Base-by-base conservation (phyloP, 352 stramenopile genomes). In the Phytophthora pluvialis region DNA sequence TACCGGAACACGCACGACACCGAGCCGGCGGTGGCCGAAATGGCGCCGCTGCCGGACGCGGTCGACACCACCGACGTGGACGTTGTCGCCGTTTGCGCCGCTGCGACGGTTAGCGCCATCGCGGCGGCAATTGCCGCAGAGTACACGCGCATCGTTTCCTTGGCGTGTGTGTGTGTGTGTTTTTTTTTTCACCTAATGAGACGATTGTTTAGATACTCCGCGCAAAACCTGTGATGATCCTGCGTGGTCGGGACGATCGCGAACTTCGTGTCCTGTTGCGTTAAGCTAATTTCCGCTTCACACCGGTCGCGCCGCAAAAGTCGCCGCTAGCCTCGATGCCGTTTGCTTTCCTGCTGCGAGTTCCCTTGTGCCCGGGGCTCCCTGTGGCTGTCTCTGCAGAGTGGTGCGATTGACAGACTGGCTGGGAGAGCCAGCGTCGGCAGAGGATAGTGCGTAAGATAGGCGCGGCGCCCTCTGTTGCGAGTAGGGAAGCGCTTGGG, bases 1-100 rank as follows among this genome's bases (percentile, higher is more conserved):
- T 86, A 88, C 13, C 74, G 73, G 56, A 88, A 88, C 1, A 75
- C 60, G 48, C 78, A 87, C 35, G 78, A 77, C n/a, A 82, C 73
- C 4, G 67, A 52, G 3, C 35, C 52, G 11, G 67, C 59, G 13
- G 43, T 58, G 26, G 43, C 32, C 11, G 63, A 53, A 47, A 70
- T 67, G 26, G 33, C 56, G 36, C 48, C 44, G 10, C 55, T 71
- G n/a, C 45, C 80, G 69, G 69, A 92, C 54, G 55, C 91, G 12
- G 65, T 80, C 67, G 29, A 60, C 54, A 59, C 44, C 18, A 31
- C 32, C 8, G 50, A 46, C 25, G 40, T 69, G 8, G 62, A 28
- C 9, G 26, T 56, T 59, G 66, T 77, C 75, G 70, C 78, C 86
- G 64, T 87, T 49, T 68, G 61, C 44, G 55, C 59, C 4, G 39